Conservation (phyloP, 75 land plant species). For the Picea glauca region DNA sequence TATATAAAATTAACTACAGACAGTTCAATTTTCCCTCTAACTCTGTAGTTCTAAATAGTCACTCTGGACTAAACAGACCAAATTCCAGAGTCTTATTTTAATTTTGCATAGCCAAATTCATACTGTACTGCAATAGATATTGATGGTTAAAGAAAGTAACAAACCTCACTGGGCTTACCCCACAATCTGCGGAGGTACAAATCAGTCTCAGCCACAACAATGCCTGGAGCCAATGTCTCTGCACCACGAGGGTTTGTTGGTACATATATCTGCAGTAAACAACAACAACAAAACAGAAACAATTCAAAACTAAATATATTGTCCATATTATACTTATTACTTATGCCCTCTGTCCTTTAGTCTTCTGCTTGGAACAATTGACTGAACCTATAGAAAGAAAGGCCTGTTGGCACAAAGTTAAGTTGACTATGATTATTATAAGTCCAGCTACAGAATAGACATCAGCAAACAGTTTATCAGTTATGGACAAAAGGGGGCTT, state of each 20-base stretch:
- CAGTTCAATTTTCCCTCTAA: background rate
- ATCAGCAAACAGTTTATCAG: background rate
- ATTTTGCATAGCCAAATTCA: too few species aligned
- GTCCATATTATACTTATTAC: background rate
- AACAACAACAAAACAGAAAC: background rate
- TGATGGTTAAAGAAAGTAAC: conserved; percentile 11
- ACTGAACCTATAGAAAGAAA: background rate
- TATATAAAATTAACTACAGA: background rate
- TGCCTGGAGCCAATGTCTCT: conserved; percentile 32
- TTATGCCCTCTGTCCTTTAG: background rate
- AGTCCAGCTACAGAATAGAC: background rate
- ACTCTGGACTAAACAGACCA: too few species aligned
- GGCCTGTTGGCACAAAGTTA: background rate
- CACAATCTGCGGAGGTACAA: conserved; percentile 44
- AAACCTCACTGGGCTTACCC: conserved; percentile 48
- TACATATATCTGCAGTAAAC: conserved; percentile 6
- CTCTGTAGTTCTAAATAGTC: too few species aligned
- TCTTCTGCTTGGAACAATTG: background rate
- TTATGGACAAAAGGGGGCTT: too few species aligned
- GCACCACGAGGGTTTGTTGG: conserved; percentile 29
- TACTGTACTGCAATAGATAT: background rate
- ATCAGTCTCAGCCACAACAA: conserved; percentile 23
- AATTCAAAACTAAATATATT: background rate
- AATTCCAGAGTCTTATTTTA: too few species aligned
- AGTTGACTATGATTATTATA: background rate